Percentiles rank a stretch among this genome's conserved stretches.
Conservation (phyloP, 2,329 filamentous ascomycete species). For the Colletotrichum eleusines region DNA sequence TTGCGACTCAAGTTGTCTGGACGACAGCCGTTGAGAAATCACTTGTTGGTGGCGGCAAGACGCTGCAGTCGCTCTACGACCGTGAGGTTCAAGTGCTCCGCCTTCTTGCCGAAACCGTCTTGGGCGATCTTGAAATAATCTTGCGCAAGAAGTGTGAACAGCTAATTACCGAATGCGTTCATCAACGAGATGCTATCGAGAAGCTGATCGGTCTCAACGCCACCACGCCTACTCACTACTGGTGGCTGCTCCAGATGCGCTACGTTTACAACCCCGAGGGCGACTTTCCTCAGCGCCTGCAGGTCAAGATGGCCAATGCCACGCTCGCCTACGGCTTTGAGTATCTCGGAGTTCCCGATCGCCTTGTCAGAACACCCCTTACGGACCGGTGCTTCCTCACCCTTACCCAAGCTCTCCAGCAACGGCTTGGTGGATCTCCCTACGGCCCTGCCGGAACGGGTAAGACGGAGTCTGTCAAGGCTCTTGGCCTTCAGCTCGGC, state of each 20-base stretch:
- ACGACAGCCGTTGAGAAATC: slow-evolving; percentile 87
- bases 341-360: slow-evolving; percentile 95
- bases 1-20: slow-evolving; percentile 95
- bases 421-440: slow-evolving; percentile 94
- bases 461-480: slow-evolving; percentile 99
- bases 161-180: slow-evolving; percentile 98
- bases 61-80: slow-evolving; percentile 78
- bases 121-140: slow-evolving; percentile 88
- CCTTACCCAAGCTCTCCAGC: slow-evolving; percentile 93
- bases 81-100: slow-evolving; percentile 87
- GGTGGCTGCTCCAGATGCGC: slow-evolving; percentile 97
- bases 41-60: slow-evolving; percentile 77
- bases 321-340: slow-evolving; percentile 97
- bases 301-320: slow-evolving; percentile 97
- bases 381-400: slow-evolving; percentile 99
- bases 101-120: slow-evolving; percentile 87
- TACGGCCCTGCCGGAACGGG: slow-evolving; percentile 98
- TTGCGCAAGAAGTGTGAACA: slow-evolving; percentile 97
- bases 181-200: slow-evolving; percentile 93
- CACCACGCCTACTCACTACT: slow-evolving; percentile 80
- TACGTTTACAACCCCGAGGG: slow-evolving; percentile 88
- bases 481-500: slow-evolving; percentile 93
- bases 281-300: slow-evolving; percentile 84
- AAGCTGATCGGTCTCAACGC: slow-evolving; percentile 84
- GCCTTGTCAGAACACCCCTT: slow-evolving; percentile 94